A percentile compares a stretch with the other conserved stretches of the same genome.
phyloP scores from a whole-genome alignment of 306 rosid genomes.

The Dalbergia cochinchinensis region DNA sequence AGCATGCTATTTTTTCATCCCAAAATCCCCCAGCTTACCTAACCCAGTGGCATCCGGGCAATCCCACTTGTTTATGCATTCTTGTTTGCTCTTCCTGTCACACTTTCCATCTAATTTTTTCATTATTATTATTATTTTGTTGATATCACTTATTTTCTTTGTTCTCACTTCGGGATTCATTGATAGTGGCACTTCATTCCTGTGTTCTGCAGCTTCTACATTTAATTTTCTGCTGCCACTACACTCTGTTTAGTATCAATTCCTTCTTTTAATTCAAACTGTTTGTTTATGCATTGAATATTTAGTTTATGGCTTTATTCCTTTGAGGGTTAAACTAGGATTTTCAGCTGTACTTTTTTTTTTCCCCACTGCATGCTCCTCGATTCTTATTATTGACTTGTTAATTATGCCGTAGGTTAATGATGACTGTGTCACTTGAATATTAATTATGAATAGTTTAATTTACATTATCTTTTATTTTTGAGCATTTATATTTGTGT shows the following conservation, averaged over 20 bases:
- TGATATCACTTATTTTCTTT: not conserved
- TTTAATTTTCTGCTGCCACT: too few relatives aligned
- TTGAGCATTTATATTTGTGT: not conserved
- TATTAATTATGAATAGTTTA: not conserved
- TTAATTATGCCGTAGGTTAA: too few relatives aligned
- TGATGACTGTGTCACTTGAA: not conserved
- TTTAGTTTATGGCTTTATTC: too few relatives aligned
- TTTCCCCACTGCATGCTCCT: too few relatives aligned
- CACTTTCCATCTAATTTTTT: not conserved
- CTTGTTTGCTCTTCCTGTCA: constrained; percentile 2
- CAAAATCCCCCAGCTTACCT: not conserved
- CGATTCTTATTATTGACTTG: too few relatives aligned
- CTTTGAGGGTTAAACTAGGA: too few relatives aligned
- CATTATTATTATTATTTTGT: not conserved
- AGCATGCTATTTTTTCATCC: not conserved
- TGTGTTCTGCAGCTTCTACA: not conserved
- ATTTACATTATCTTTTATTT: not conserved
- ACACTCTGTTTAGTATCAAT: too few relatives aligned
- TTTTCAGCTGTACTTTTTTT: too few relatives aligned
- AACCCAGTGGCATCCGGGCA: not conserved
- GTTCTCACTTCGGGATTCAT: not conserved
- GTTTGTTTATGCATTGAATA: too few relatives aligned
- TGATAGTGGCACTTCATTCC: not conserved
- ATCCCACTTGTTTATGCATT: not conserved
- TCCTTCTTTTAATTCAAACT: too few relatives aligned